Percentiles rank a stretch among this genome's conserved stretches.
phyloP scores from a whole-genome alignment of 129 eudicot genomes.

The Glebionis coronaria region DNA sequence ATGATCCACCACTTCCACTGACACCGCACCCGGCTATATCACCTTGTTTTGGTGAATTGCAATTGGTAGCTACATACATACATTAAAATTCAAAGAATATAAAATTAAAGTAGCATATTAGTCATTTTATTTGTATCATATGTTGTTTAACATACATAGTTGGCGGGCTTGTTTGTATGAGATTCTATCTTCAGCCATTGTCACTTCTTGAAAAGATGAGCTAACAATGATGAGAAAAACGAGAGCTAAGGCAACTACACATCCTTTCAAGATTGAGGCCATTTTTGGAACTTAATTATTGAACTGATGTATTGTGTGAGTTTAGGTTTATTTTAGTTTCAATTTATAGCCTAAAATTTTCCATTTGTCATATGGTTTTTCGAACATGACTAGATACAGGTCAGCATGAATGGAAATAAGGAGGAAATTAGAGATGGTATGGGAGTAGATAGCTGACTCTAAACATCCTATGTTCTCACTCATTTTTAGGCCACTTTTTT shows the following conservation, averaged over 20 bases:
- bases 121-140: no score
- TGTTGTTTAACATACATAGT: slow-evolving; percentile 29
- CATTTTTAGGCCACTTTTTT: background rate
- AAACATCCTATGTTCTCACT: slow-evolving; percentile 4
- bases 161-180: background rate
- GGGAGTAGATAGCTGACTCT: background rate
- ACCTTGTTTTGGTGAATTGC: background rate
- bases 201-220: slow-evolving; percentile 4
- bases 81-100: no score
- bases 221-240: slow-evolving; percentile 6
- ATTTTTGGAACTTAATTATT: background rate
- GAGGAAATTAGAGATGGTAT: slow-evolving; percentile 14
- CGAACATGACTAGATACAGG: background rate
- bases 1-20: background rate
- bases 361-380: background rate
- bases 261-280: slow-evolving; percentile 13
- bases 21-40: slow-evolving; percentile 8
- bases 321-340: background rate
- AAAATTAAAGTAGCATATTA: no score
- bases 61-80: slow-evolving; percentile 1
- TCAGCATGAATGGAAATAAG: background rate
- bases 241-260: slow-evolving; percentile 16
- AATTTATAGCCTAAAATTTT: background rate
- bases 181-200: background rate
- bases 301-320: background rate